Evolutionary conservation across 257 asterid genomes (phyloP).

Genomic region (Nicotiana tomentosiformis): DNA sequence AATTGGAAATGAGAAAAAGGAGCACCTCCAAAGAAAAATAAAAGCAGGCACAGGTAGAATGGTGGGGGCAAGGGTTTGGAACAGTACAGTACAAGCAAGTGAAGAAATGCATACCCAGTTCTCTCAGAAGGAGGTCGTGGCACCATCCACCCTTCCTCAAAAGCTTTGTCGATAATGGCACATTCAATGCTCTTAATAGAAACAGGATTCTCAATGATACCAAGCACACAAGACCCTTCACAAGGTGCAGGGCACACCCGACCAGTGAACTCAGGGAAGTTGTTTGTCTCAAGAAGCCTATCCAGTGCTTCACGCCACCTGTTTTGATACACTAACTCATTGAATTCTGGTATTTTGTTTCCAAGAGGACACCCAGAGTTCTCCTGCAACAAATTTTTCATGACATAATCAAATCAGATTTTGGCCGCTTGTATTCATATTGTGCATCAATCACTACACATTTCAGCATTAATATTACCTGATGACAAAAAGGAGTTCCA

Average conservation of each 20-base stretch:
- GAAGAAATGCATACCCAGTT: conserved; percentile 55
- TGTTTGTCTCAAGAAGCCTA: conserved; percentile 97
- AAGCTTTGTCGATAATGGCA: conserved; percentile 92
- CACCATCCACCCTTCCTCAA: conserved; percentile 98
- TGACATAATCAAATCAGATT: background rate
- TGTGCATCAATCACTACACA: background rate
- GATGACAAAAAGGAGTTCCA: conserved; percentile 98
- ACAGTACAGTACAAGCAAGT: background rate
- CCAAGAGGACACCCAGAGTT: conserved; percentile 99
- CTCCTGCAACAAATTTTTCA: conserved; percentile 47
- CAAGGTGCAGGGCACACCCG: conserved; percentile 99
- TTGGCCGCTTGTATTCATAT: background rate
- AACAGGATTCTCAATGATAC: conserved; percentile 95
- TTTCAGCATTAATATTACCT: conserved; percentile 35
- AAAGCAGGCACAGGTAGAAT: background rate
- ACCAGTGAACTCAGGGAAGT: conserved; percentile 98
- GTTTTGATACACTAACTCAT: conserved; percentile 94
- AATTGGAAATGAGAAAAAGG: background rate
- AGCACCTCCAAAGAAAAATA: background rate
- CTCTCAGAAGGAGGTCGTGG: conserved; percentile 91
- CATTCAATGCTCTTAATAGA: conserved; percentile 94
- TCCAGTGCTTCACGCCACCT: conserved; percentile 99
- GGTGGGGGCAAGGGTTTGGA: background rate
- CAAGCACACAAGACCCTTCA: conserved; percentile 99
- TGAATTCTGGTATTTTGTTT: conserved; percentile 96